Evolutionary conservation across 768 basidiomycete species (phyloP), one percentile per base, ranked within the genome.

Genomic region (Boletus insuetus): DNA sequence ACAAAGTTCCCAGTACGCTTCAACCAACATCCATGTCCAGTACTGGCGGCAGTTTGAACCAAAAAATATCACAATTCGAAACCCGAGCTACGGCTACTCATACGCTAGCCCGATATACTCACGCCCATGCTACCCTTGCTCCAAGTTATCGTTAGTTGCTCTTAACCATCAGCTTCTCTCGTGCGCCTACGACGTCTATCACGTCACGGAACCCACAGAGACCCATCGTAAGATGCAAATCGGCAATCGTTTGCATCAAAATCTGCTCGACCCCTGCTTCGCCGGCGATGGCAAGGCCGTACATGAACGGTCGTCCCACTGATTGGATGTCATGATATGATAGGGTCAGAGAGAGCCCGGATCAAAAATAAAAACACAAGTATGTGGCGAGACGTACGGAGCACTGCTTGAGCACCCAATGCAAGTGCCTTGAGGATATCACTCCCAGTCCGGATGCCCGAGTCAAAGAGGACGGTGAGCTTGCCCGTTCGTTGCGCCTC

Each of bases 401-500:
- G 64, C 4, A 84, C 78, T 9, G 69, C 80, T 52, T 83, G 76
- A 1, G 82, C 83, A 7, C 84, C 83, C 11, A 85, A 67, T 0
- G 82, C 82, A 16, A 84, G 69, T 1, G 84, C 83, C 58, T 80
- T 78, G 52, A 81, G 71, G 24, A 84, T 67, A 48, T 85, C 83
- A 24, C 78, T 74, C 7, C 79, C 84, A 4, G 75, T 76, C 39
- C 83, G 73, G 42, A 85, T 78, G 6, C 84, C 82, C 42, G 74
- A 80, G 64, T 87, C 86, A 62, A 88, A 91, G 4, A 94, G 71
- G 35, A 94, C 71, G 0, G 86, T 84, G 38, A 91, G 69, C 53
- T 80, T 81, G 1, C 86, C 86, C 14, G 76, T 68, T 6, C 66
- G 66, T 64, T 89, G 86, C 0, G 86, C 86, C 5, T 71, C 74